Evolutionary conservation across 2,329 filamentous ascomycete species (phyloP), one percentile per base, ranked within the genome.

Genomic region (Keithomyces neogunnii): DNA sequence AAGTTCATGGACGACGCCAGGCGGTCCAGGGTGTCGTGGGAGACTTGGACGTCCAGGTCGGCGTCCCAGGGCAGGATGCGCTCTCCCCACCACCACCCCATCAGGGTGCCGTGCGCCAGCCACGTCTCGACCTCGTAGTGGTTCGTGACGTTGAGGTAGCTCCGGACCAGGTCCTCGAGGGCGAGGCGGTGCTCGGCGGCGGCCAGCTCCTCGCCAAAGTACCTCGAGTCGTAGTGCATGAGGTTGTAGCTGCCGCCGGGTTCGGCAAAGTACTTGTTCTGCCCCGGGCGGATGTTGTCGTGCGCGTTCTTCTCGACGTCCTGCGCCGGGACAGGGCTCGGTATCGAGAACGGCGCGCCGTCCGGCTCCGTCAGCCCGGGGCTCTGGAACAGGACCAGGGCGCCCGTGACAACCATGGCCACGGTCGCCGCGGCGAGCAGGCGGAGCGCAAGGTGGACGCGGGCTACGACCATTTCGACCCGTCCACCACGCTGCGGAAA

Each of bases 81-180:
- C 42, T 74, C 78, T 64, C 89, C 92, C 89, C 89, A 95, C 86
- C 87, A 93, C 89, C 89, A 95, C 10, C 88, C 89, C 28, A 95
- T 72, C 47, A 93, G 70, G 4, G 88, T 90, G 47, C 89, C 89
- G 66, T 95, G 89, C 39, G 89, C 88, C 53, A 95, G 81, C 89
- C 89, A 93, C 0, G 89, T 92, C 68, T 92, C 87, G 55, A 89
- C 69, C 5, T 81, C 79, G 50, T 84, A 73, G 19, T 78, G 72
- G 44, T 74, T 71, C 66, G 88, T 85, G 51, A 80, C 82, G 45
- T 75, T 74, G 44, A 93, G 76, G 69, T 93, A 93, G 48, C 86
- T 84, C 55, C 83, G 80, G 57, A 90, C 79, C 57, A 93, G 81
- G 64, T 87, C 77, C 47, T 76, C 76, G 51, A 92, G 77, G 5